These are phyloP conservation scores for Acrodontium crateriforme DNA, from an alignment of 2,329 filamentous ascomycete species.

Conservation along the genomic window DNA sequence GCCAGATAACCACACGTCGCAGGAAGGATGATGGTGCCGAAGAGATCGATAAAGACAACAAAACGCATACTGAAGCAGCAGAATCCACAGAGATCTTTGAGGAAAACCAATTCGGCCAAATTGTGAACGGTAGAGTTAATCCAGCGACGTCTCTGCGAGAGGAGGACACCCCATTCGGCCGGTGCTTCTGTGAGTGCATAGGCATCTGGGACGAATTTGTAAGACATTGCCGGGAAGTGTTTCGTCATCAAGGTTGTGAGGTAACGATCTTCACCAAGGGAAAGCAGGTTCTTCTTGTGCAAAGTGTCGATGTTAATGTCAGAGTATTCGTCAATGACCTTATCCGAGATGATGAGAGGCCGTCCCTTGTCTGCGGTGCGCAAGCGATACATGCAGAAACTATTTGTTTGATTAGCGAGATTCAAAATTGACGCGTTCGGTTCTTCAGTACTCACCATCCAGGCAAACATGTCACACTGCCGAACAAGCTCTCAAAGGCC, in stretches of 20 bases:
- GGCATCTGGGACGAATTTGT: conserved; percentile 89
- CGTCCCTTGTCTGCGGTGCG: conserved; percentile 88
- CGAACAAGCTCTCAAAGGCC: conserved; percentile 94
- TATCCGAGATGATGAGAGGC: conserved; percentile 84
- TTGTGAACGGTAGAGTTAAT: conserved; percentile 99
- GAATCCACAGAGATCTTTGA: conserved; percentile 94
- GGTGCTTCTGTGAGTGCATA: conserved; percentile 89
- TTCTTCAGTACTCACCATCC: conserved; percentile 62
- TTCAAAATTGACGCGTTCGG: background rate
- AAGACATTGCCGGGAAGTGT: conserved; percentile 88
- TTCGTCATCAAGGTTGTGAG: conserved; percentile 97
- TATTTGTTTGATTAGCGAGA: conserved; percentile 27
- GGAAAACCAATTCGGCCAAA: conserved; percentile 72
- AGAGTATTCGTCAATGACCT: conserved; percentile 74
- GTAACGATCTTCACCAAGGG: conserved; percentile 92
- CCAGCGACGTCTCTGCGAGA: conserved; percentile 98
- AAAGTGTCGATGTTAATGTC: conserved; percentile 85
- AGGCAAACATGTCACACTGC: conserved; percentile 94
- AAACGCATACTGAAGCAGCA: conserved; percentile 98
- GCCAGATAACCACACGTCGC: conserved; percentile 75
- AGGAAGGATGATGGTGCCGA: conserved; percentile 82
- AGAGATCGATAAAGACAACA: conserved; percentile 85
- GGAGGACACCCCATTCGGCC: conserved; percentile 80
- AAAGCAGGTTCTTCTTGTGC: conserved; percentile 85
- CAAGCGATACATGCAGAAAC: conserved; percentile 98